These are phyloP conservation scores for Zea luxurians DNA, from an alignment of 176 grass and related monocot genomes.

Conservation along the genomic window DNA sequence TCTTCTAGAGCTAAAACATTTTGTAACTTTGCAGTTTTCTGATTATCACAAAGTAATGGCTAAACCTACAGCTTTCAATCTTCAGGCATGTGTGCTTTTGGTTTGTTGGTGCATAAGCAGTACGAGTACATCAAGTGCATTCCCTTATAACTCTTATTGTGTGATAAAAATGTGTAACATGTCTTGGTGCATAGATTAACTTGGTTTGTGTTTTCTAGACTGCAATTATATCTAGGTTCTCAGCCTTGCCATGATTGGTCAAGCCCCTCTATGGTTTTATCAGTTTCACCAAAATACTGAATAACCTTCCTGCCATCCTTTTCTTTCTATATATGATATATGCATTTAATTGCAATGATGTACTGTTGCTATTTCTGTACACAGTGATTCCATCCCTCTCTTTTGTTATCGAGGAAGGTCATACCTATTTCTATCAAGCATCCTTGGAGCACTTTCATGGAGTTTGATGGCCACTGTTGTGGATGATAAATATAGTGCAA, in stretches of 20 bases:
- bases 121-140: constrained; percentile 26
- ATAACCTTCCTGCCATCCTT: constrained; percentile 5
- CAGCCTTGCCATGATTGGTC: constrained; percentile 90
- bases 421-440: constrained; percentile 80
- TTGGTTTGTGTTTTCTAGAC: constrained; percentile 63
- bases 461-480: constrained; percentile 85
- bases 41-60: no score
- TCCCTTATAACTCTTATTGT: constrained; percentile 15
- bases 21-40: no score
- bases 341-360: not conserved
- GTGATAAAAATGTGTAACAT: not conserved
- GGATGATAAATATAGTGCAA: constrained; percentile 83
- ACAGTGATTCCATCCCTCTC: constrained; percentile 86
- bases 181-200: constrained; percentile 29
- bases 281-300: constrained; percentile 46
- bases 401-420: constrained; percentile 96
- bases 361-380: constrained; percentile 21
- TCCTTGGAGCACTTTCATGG: constrained; percentile 92
- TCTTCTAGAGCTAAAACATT: no score
- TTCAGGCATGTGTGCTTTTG: constrained; percentile 10
- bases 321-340: not conserved
- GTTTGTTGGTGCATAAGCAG: not conserved
- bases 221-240: constrained; percentile 90
- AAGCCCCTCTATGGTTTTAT: constrained; percentile 98
- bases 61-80: not conserved